Evolutionary conservation across 2,329 filamentous ascomycete genomes (phyloP).

Genomic region (Alternaria arborescens): DNA sequence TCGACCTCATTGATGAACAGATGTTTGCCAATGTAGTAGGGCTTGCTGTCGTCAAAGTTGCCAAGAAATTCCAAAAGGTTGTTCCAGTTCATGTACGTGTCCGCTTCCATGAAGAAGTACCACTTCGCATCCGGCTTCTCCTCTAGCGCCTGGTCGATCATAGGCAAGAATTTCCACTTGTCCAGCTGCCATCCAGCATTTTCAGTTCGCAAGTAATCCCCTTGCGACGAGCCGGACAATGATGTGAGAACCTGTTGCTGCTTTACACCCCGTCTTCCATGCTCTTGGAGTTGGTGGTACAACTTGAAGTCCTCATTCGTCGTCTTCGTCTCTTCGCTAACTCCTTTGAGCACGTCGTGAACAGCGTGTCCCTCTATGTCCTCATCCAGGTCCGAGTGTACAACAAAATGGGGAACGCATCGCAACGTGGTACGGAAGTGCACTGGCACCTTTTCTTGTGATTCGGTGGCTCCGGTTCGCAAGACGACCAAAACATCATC

Average conservation of each 20-base stretch:
- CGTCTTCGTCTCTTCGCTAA: slow-evolving; percentile 50
- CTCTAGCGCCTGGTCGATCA: slow-evolving; percentile 59
- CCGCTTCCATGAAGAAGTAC: slow-evolving; percentile 51
- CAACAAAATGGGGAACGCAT: slow-evolving; percentile 64
- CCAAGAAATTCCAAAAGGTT: slow-evolving; percentile 53
- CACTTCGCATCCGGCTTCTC: slow-evolving; percentile 48
- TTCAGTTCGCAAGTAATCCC: slow-evolving; percentile 47
- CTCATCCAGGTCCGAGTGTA: slow-evolving; percentile 68
- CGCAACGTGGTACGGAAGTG: slow-evolving; percentile 65
- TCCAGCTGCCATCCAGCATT: slow-evolving; percentile 62
- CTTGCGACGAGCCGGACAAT: slow-evolving; percentile 45
- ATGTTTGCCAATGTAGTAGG: slow-evolving; percentile 56
- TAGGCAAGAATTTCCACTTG: slow-evolving; percentile 68
- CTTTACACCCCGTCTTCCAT: slow-evolving; percentile 56
- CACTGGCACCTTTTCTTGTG: slow-evolving; percentile 64
- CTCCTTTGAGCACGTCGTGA: slow-evolving; percentile 57
- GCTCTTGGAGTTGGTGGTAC: slow-evolving; percentile 59
- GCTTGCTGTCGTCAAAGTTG: slow-evolving; percentile 50
- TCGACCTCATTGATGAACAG: slow-evolving; percentile 55
- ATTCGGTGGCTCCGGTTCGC: slow-evolving; percentile 68
- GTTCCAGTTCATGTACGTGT: slow-evolving; percentile 50
- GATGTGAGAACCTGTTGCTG: slow-evolving; percentile 40
- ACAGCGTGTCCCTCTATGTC: slow-evolving; percentile 61
- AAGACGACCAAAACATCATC: slow-evolving; percentile 67
- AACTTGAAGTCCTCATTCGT: slow-evolving; percentile 61